Evolutionary conservation across 2,329 filamentous ascomycete species (phyloP).

Genomic region (Fonsecaea multimorphosa): DNA sequence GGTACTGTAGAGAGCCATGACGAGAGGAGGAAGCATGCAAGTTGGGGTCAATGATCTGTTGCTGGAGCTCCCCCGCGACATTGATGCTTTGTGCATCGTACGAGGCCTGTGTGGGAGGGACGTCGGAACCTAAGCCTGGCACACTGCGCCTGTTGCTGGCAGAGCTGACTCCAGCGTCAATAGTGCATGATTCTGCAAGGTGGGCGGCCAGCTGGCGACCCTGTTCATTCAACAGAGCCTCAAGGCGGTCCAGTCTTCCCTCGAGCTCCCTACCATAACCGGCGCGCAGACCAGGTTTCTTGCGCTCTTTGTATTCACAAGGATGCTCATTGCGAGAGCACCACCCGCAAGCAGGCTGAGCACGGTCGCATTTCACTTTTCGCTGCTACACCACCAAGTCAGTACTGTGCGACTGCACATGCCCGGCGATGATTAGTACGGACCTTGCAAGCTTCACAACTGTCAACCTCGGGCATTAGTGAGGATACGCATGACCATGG

Average conservation of each 20-base stretch:
- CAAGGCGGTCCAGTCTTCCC: constrained; percentile 61
- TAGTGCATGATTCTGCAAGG: constrained; percentile 35
- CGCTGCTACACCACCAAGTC: constrained; percentile 14
- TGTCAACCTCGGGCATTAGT: constrained; percentile 38
- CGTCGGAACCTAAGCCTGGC: constrained; percentile 15
- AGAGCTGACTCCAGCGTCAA: constrained; percentile 1
- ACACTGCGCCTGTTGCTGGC: constrained; percentile 2
- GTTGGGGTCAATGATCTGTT: constrained; percentile 35
- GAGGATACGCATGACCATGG: constrained; percentile 18
- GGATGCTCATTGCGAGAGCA: constrained; percentile 69
- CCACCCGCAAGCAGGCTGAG: constrained; percentile 71
- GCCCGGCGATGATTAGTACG: constrained; percentile 28
- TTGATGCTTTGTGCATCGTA: constrained; percentile 26
- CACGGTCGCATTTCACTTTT: constrained; percentile 49
- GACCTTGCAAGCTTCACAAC: constrained; percentile 54
- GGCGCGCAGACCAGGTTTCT: constrained; percentile 70
- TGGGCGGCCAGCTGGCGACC: constrained; percentile 38
- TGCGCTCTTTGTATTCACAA: constrained; percentile 73
- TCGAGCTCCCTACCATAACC: constrained; percentile 68
- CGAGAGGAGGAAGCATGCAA: constrained; percentile 29
- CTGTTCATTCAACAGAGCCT: constrained; percentile 47
- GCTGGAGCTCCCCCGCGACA: constrained; percentile 28
- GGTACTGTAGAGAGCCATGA: constrained; percentile 36
- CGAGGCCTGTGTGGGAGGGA: constrained; percentile 14
- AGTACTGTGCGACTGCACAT: neutral